These are phyloP conservation scores for Apiospora arundinis DNA, from an alignment of 2,329 filamentous ascomycete species.

Conservation along the genomic window DNA sequence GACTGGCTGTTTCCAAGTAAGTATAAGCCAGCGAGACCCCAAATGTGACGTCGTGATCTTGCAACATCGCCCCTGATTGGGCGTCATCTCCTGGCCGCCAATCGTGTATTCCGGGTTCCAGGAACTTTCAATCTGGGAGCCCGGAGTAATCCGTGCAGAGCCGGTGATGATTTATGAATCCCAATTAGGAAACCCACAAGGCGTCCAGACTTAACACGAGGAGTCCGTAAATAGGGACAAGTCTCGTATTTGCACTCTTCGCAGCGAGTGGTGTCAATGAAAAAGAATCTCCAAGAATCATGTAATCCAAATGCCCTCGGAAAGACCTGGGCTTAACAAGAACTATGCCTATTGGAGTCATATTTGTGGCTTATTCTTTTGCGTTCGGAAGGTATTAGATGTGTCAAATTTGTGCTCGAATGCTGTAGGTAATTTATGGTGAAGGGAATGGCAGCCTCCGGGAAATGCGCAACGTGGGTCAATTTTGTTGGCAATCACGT, in stretches of 20 bases:
- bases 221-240: neutral
- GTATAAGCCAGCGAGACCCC: neutral
- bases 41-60: neutral
- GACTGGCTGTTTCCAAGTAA: neutral
- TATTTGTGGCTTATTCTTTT: too few species aligned
- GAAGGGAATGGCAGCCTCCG: too few species aligned
- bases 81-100: neutral
- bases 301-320: neutral
- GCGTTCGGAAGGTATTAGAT: too few species aligned
- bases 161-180: neutral
- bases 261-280: neutral
- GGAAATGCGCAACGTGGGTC: too few species aligned
- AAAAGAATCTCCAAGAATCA: neutral
- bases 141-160: neutral
- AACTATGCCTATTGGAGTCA: too few species aligned
- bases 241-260: neutral
- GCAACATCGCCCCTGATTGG: neutral
- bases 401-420: too few species aligned
- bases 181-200: neutral
- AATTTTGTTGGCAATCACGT: too few species aligned
- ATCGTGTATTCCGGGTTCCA: neutral
- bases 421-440: too few species aligned
- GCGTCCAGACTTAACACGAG: neutral
- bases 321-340: too few species aligned
- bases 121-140: neutral